These are phyloP conservation scores for Diaporthe amygdali DNA, from an alignment of 2,329 filamentous ascomycete genomes.

Conservation along the genomic window DNA sequence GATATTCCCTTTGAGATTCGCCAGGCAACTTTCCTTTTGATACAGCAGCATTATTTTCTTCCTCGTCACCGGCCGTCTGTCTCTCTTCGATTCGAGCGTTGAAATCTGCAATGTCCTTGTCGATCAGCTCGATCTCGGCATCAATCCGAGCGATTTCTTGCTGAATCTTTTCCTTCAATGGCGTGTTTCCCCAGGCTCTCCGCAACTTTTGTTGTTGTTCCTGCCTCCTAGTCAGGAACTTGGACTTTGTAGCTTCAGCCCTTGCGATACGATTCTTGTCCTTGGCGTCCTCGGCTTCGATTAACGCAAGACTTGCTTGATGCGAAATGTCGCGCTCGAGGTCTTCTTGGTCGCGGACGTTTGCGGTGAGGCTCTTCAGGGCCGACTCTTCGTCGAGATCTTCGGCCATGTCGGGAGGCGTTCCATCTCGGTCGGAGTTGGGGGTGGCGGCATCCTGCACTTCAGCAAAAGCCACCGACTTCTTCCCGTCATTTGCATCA, in stretches of 20 bases:
- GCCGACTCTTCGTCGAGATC: conserved; percentile 62
- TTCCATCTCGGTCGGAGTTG: conserved; percentile 8
- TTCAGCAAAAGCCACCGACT: not conserved
- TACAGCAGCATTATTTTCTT: conserved; percentile 43
- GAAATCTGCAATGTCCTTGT: conserved; percentile 80
- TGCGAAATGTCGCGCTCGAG: conserved; percentile 83
- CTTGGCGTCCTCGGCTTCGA: conserved; percentile 66
- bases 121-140: conserved; percentile 66
- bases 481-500: not conserved
- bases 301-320: conserved; percentile 64
- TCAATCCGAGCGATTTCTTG: conserved; percentile 71
- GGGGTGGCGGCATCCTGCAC: not conserved
- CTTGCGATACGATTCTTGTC: conserved; percentile 68
- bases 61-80: conserved; percentile 58
- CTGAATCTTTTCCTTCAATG: conserved; percentile 62
- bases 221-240: conserved; percentile 69
- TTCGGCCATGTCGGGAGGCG: conserved; percentile 8
- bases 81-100: conserved; percentile 80
- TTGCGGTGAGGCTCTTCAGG: conserved; percentile 67
- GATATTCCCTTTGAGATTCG: conserved; percentile 85
- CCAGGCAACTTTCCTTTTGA: conserved; percentile 71
- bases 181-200: conserved; percentile 48
- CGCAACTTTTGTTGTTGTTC: conserved; percentile 55
- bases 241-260: conserved; percentile 57
- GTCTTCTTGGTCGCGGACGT: conserved; percentile 85